phyloP scores from a whole-genome alignment of 345 rosid genomes.

The Brassica nigra region DNA sequence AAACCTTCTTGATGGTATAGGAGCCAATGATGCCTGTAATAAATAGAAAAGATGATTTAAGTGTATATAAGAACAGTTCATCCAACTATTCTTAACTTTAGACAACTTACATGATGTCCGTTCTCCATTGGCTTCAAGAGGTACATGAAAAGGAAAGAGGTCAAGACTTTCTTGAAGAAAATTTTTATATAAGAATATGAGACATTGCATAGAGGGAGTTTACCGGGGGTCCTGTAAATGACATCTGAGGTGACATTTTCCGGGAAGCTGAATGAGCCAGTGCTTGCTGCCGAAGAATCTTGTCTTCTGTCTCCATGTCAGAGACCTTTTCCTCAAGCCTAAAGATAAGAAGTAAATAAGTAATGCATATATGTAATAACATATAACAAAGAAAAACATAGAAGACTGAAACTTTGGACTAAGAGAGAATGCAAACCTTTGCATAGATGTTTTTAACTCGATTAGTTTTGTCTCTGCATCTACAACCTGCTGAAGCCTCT shows the following conservation, averaged over 20 bases:
- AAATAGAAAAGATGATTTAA: slow-evolving; percentile 11
- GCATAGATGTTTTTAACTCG: slow-evolving; percentile 82
- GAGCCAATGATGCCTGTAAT: slow-evolving; percentile 56
- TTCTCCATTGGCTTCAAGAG: slow-evolving; percentile 67
- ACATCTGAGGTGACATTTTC: slow-evolving; percentile 63
- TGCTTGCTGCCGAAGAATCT: slow-evolving; percentile 68
- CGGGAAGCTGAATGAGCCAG: slow-evolving; percentile 51
- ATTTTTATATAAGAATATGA: neutral
- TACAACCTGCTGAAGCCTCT: neutral
- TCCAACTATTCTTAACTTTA: slow-evolving; percentile 15
- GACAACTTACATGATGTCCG: slow-evolving; percentile 64
- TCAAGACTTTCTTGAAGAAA: slow-evolving; percentile 23
- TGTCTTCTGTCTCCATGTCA: slow-evolving; percentile 83
- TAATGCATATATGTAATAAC: neutral
- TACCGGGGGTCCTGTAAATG: slow-evolving; percentile 55
- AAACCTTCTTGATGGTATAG: slow-evolving; percentile 49
- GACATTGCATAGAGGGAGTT: slow-evolving; percentile 16
- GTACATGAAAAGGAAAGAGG: slow-evolving; percentile 21
- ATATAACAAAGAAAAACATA: no score
- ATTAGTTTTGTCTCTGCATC: slow-evolving; percentile 62
- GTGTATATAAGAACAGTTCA: slow-evolving; percentile 18
- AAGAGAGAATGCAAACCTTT: slow-evolving; percentile 52
- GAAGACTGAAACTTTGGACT: neutral
- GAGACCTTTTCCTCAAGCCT: slow-evolving; percentile 87
- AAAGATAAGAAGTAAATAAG: slow-evolving; percentile 22